Evolutionary conservation across 164 flowering plant species (phyloP).

Genomic region (Litsea cubeba): DNA sequence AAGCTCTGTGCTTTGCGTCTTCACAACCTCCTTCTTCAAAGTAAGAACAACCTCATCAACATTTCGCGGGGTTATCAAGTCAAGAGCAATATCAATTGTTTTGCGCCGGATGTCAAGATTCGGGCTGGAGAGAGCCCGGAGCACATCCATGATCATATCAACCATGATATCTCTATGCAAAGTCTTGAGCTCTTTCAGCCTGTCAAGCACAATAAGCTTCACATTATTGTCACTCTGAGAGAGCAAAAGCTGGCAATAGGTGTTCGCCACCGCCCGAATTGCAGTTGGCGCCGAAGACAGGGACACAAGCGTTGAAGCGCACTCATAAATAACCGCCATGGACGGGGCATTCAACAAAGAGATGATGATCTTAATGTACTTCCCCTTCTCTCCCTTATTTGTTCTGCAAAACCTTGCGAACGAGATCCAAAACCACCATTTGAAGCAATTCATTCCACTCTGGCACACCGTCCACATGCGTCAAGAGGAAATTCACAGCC

Average conservation of each 20-base stretch:
- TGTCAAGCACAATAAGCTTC: conserved; percentile 86
- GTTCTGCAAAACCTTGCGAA: conserved; percentile 74
- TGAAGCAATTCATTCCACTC: conserved; percentile 91
- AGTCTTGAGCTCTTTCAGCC: conserved; percentile 76
- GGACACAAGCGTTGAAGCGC: conserved; percentile 88
- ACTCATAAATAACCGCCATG: conserved; percentile 82
- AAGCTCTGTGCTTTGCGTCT: conserved; percentile 84
- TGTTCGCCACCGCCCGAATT: conserved; percentile 80
- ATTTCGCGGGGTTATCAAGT: conserved; percentile 78
- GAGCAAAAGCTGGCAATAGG: conserved; percentile 76
- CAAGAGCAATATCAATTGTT: conserved; percentile 84
- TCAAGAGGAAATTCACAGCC: conserved; percentile 53
- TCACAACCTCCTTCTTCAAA: conserved; percentile 91
- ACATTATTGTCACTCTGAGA: conserved; percentile 98
- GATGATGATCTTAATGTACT: conserved; percentile 80
- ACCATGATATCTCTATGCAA: conserved; percentile 85
- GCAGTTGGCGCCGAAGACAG: conserved; percentile 95
- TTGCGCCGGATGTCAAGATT: conserved; percentile 84
- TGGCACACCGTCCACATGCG: conserved; percentile 50
- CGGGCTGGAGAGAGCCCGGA: conserved; percentile 86
- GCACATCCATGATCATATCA: conserved; percentile 92
- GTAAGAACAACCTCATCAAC: conserved; percentile 87
- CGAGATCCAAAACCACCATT: conserved; percentile 92
- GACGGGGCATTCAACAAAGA: conserved; percentile 77
- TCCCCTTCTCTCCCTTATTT: conserved; percentile 77